These are phyloP conservation scores for Sicyos edulis DNA, from an alignment of 306 rosid genomes.

Conservation along the genomic window DNA sequence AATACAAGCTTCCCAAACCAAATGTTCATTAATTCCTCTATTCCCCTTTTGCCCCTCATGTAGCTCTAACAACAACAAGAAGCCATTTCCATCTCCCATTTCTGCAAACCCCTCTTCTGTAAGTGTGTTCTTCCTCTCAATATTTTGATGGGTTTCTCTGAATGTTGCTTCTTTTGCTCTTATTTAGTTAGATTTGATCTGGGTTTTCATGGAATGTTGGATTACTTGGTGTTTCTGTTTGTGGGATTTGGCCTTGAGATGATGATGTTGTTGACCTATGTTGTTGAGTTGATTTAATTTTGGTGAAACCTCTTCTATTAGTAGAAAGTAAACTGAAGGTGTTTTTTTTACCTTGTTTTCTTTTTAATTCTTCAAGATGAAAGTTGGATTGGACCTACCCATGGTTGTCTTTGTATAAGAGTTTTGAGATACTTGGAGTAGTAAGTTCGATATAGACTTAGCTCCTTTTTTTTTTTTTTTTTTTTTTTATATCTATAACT, in stretches of 20 bases:
- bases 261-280: background rate
- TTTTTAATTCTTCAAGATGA: background rate
- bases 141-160: conserved; percentile 6
- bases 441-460: background rate
- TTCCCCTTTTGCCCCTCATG: conserved; percentile 28
- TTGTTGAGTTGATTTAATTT: background rate
- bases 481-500: no score
- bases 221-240: background rate
- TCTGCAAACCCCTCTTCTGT: conserved; percentile 35
- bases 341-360: background rate
- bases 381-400: background rate
- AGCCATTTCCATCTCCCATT: background rate
- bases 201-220: background rate
- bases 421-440: background rate
- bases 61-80: conserved; percentile 23
- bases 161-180: conserved; percentile 18
- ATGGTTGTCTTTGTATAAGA: background rate
- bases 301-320: background rate
- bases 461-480: no score
- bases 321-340: background rate
- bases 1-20: conserved; percentile 21
- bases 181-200: conserved; percentile 9
- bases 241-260: background rate
- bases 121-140: conserved; percentile 24
- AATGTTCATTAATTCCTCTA: conserved; percentile 22